Base-by-base conservation (phyloP, 2,329 filamentous ascomycete genomes). In the Trichoderma atroviride region DNA sequence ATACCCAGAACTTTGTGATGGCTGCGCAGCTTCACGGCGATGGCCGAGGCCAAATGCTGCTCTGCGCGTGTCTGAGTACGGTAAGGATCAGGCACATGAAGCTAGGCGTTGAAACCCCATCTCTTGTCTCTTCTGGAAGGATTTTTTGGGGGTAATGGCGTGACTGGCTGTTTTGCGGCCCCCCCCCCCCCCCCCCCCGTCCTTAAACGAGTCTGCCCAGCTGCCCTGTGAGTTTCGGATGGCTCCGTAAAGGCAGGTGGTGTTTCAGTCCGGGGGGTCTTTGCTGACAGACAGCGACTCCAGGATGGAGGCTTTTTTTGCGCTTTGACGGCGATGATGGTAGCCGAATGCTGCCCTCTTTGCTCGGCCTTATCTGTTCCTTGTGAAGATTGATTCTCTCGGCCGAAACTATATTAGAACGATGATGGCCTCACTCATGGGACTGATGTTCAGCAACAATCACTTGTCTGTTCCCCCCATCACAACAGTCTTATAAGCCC, bases 231-330 rank as follows among this genome's bases (percentile, higher is more conserved):
- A 53, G 63, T 66, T 66, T 66, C 53, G 53, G 53, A 58, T 58
- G 53, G 53, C 35, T 66, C 63, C 53, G 37, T 57, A 66, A 57
- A 66, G 63, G 63, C 63, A 66, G 53, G 63, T 66, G 63, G 63
- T 58, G 63, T 66, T 66, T 58, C 63, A 66, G 63, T 50, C 53
- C 53, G 40, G 52, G 33, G 7, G 52, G 50, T 16, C 5, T 47
- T 37, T 66, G 63, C 37, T 66, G 63, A 66, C 63, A 19, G 52
- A 66, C 63, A 19, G 52, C 24, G 29, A 53, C 63, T 37, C 22
- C 47, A 29, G 47, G 37, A 22, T n/a, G 14, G 29, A 50, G 33
- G 43, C 37, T 24, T 35, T 16, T 52, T 24, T 52, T 56, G 22
- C 37, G 29, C 50, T 56, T 57, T 56, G 19, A 43, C 50, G 50